Base-by-base conservation (phyloP, 176 grass and related monocot genomes). In the Oryza australiensis region DNA sequence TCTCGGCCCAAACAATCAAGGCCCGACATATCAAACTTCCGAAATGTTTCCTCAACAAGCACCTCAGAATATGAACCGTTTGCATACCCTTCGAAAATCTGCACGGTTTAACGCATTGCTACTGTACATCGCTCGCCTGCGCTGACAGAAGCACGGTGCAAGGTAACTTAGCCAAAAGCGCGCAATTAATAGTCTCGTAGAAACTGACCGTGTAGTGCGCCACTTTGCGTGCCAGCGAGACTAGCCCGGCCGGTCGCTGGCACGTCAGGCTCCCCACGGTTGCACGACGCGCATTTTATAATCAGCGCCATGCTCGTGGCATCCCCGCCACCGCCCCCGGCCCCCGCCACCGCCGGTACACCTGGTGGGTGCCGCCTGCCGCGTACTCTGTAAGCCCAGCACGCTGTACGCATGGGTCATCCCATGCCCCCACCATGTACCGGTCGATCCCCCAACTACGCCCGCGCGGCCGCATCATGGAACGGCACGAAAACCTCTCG, bases 211-310 rank as follows among this genome's bases (percentile, higher is more conserved):
- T 72, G 69, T 9, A 27, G 12, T 13, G 37, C 12, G 7, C 11
- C 59, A 66, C 76, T 86, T 86, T 73, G 84, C 84, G 84, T 80
- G 84, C 60, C 42, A 73, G 76, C 23, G 76, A 80, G 79, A 86
- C 57, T 12, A 32, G 32, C 5, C n/a, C 37, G 8, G 37, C 14
- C 6, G 65, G 64, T 62, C 73, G 86, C 41, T 82, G 66, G 73
- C 73, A 82, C 85, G 79, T 87, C 85, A 23, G 26, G 78, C 48
- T 81, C 70, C 30, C 4, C 41, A 37, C 6, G 63, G 10, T n/a
- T 12, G 2, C 55, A 4, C 40, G n/a, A 1, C 2, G 0, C 77
- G 27, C 0, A 26, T 3, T 26, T 29, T 24, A 16, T 48, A 53
- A 11, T 20, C 75, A 14, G 18, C 51, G 5, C 51, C 51, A 55